Evolutionary conservation across 2,329 filamentous ascomycete genomes (phyloP), one percentile per base, ranked within the genome.

Genomic region (Fusarium hainanense): DNA sequence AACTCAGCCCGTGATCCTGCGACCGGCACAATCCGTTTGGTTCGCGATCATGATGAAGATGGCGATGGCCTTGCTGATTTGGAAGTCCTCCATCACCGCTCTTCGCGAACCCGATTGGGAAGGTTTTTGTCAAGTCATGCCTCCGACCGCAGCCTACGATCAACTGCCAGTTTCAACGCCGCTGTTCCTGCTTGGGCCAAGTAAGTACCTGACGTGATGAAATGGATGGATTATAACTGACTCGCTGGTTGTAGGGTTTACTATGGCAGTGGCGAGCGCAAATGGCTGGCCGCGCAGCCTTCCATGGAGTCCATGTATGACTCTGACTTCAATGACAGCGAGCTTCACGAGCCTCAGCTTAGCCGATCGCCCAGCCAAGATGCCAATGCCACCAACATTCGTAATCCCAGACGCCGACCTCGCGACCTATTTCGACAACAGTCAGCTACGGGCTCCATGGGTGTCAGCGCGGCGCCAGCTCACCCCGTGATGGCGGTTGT

Each of bases 261-360:
- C 79, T 94, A 94, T 77, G 88, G 89, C 37, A 89, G 88, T 55
- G 89, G 90, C 52, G 89, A 87, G 77, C 85, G 83, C 65, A 85
- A 80, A 48, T 88, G 81, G 59, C 78, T 91, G 49, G 81, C 83
- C 21, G 71, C 77, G 20, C 76, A 81, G 37, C 77, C 81, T 11
- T 82, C 83, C 1, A 84, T 84, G 10, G 81, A 84, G 68, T 78
- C 83, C 32, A 79, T 85, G 72, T 74, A 79, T 18, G 34, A 52
- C 58, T 86, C 85, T 2, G 82, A 85, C 28, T 80, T 77, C 43
- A 81, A 79, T 68, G 81, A 87, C 73, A 82, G 85, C 77, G 81
- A 85, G 57, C 80, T 81, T 23, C 77, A 76, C 13, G 85, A 82
- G 70, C 82, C 84, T 8, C 78, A 82, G 54, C 80, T 82, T 12